phyloP scores from a whole-genome alignment of 306 rosid species.

The Cicer arietinum region DNA sequence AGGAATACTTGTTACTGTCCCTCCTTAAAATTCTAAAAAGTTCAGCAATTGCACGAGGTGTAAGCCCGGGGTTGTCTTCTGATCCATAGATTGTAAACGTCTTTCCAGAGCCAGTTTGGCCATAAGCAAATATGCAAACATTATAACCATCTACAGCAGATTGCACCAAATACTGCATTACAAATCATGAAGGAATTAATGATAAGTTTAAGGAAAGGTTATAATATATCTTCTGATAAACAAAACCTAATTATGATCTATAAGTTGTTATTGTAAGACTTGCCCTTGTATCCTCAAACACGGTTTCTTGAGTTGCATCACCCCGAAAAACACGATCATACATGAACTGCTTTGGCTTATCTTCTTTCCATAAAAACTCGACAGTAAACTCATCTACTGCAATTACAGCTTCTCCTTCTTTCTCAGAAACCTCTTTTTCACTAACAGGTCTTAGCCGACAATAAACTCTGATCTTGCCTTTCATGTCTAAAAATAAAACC shows the following conservation, averaged over 20 bases:
- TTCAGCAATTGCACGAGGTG: slow-evolving; percentile 88
- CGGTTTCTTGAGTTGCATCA: slow-evolving; percentile 73
- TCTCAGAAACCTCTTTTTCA: slow-evolving; percentile 71
- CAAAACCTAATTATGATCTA: neutral
- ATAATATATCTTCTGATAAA: neutral
- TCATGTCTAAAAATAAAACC: slow-evolving; percentile 74
- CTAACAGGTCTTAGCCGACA: slow-evolving; percentile 84
- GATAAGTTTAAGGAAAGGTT: slow-evolving; percentile 3
- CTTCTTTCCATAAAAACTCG: slow-evolving; percentile 94
- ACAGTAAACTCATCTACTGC: slow-evolving; percentile 81
- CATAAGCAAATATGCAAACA: slow-evolving; percentile 97
- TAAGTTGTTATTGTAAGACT: slow-evolving; percentile 44
- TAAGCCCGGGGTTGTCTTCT: slow-evolving; percentile 78
- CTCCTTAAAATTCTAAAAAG: slow-evolving; percentile 77
- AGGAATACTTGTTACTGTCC: slow-evolving; percentile 81
- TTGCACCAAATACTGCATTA: slow-evolving; percentile 89
- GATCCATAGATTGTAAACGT: slow-evolving; percentile 93
- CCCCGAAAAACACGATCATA: slow-evolving; percentile 85
- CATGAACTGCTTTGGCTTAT: slow-evolving; percentile 72
- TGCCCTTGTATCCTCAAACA: slow-evolving; percentile 94
- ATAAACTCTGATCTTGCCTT: slow-evolving; percentile 97
- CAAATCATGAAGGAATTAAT: slow-evolving; percentile 8
- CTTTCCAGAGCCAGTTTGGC: slow-evolving; percentile 99
- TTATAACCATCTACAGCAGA: slow-evolving; percentile 94
- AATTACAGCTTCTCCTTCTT: slow-evolving; percentile 55